phyloP scores from a whole-genome alignment of 2,329 filamentous ascomycete species.

The Fusarium sp. region DNA sequence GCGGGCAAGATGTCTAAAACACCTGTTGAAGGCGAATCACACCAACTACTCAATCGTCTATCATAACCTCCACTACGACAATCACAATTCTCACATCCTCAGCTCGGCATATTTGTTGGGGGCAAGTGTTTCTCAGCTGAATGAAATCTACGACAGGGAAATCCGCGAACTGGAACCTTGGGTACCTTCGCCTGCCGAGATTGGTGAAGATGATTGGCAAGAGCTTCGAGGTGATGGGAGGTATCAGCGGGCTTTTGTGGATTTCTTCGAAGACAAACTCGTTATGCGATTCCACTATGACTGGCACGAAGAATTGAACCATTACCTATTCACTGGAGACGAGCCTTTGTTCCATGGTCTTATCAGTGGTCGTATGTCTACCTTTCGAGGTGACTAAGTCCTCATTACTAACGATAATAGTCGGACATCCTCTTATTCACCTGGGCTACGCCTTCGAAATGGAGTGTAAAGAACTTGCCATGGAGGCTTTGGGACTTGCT shows the following conservation, averaged over 20 bases:
- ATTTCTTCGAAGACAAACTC: slow-evolving; percentile 95
- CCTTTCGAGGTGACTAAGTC: background rate
- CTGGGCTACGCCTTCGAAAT: slow-evolving; percentile 95
- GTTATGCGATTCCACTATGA: slow-evolving; percentile 80
- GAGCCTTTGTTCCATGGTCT: slow-evolving; percentile 85
- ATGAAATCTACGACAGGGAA: slow-evolving; percentile 84
- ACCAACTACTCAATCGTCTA: slow-evolving; percentile 88
- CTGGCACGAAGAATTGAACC: slow-evolving; percentile 81
- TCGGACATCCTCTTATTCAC: slow-evolving; percentile 93
- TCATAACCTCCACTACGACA: slow-evolving; percentile 80
- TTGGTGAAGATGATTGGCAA: slow-evolving; percentile 86
- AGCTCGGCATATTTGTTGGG: slow-evolving; percentile 89
- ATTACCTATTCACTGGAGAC: slow-evolving; percentile 81
- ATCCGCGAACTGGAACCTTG: slow-evolving; percentile 80
- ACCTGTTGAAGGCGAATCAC: slow-evolving; percentile 92
- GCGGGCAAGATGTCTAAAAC: slow-evolving; percentile 84
- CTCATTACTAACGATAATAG: slow-evolving; percentile 58
- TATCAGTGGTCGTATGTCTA: slow-evolving; percentile 77
- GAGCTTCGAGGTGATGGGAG: slow-evolving; percentile 82
- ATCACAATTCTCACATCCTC: slow-evolving; percentile 85
- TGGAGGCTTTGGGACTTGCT: slow-evolving; percentile 84
- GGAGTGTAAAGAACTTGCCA: slow-evolving; percentile 84
- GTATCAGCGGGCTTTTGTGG: slow-evolving; percentile 91
- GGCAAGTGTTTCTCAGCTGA: slow-evolving; percentile 77
- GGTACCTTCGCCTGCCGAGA: slow-evolving; percentile 85